Percentiles rank a stretch among this genome's conserved stretches.
phyloP scores from a whole-genome alignment of 352 stramenopile genomes.

The Globisporangium cystogenes region DNA sequence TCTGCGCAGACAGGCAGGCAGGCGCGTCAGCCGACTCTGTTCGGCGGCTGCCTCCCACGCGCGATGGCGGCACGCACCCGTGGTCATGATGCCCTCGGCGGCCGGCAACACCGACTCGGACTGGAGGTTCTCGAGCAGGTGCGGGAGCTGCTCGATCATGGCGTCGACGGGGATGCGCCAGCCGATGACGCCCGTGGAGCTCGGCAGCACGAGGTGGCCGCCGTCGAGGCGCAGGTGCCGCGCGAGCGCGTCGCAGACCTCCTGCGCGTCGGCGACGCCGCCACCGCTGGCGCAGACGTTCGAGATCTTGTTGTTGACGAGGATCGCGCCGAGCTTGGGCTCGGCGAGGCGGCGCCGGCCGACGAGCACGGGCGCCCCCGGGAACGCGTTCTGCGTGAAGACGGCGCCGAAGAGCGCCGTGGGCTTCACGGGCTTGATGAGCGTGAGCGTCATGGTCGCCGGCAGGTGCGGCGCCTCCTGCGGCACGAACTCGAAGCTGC shows the following conservation, averaged over 20 bases:
- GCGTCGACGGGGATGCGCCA: slow-evolving; percentile 96
- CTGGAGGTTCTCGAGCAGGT: slow-evolving; percentile 88
- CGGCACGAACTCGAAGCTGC: slow-evolving; percentile 79
- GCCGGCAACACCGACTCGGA: slow-evolving; percentile 90
- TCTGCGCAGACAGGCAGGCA: slow-evolving; percentile 40
- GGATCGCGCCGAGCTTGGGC: slow-evolving; percentile 90
- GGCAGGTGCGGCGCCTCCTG: slow-evolving; percentile 73
- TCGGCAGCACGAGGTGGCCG: slow-evolving; percentile 89
- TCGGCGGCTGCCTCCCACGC: too few relatives aligned
- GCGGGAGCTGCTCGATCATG: slow-evolving; percentile 76
- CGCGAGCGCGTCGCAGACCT: slow-evolving; percentile 91
- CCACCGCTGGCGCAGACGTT: slow-evolving; percentile 96
- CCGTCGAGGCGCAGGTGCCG: slow-evolving; percentile 82
- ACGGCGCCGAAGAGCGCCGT: slow-evolving; percentile 85
- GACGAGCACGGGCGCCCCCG: slow-evolving; percentile 86
- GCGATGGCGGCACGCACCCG: slow-evolving; percentile 60
- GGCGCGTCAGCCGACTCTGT: too few relatives aligned
- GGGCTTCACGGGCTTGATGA: slow-evolving; percentile 84
- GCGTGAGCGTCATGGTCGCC: slow-evolving; percentile 83
- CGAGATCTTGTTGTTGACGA: slow-evolving; percentile 99
- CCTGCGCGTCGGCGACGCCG: slow-evolving; percentile 89
- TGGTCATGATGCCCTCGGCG: slow-evolving; percentile 97
- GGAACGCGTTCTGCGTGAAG: slow-evolving; percentile 91
- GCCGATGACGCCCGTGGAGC: slow-evolving; percentile 97
- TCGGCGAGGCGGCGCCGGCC: slow-evolving; percentile 89